A percentile compares a stretch with the other conserved stretches of the same genome.
These are phyloP conservation scores for Suzukiozyma palmioleophila DNA, from an alignment of 1,139 yeast genomes.

Conservation along the genomic window DNA sequence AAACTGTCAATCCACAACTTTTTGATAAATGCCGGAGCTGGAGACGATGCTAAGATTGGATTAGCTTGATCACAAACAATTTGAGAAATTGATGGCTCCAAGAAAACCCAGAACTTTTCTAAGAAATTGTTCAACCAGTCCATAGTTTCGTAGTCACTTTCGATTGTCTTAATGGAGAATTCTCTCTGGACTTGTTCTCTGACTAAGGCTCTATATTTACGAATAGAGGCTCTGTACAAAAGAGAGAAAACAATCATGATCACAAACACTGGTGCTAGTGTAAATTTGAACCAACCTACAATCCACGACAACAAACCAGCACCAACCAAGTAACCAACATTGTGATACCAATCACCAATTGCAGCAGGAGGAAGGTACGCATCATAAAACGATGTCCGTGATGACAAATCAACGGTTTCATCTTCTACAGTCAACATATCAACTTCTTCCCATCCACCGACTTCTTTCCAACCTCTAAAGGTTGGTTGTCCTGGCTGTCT, in stretches of 20 bases:
- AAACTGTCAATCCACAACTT: conserved; percentile 81
- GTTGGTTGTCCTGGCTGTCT: conserved; percentile 60
- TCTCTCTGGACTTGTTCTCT: conserved; percentile 86
- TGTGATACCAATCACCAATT: conserved; percentile 96
- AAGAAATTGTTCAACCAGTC: conserved; percentile 90
- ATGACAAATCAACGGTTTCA: conserved; percentile 61
- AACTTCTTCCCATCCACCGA: conserved; percentile 76
- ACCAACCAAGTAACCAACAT: conserved; percentile 60
- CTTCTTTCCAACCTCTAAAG: conserved; percentile 90
- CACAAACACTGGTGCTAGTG: conserved; percentile 76
- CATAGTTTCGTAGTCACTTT: conserved; percentile 85
- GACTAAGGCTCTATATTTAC: conserved; percentile 68
- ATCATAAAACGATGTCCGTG: conserved; percentile 67
- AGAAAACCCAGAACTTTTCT: conserved; percentile 84
- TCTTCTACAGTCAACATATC: conserved; percentile 65
- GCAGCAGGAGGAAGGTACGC: conserved; percentile 63
- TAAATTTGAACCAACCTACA: conserved; percentile 71
- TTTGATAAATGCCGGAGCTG: conserved; percentile 81
- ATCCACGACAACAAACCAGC: conserved; percentile 74
- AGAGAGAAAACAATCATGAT: conserved; percentile 57
- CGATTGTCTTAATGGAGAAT: conserved; percentile 72
- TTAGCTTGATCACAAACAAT: conserved; percentile 83
- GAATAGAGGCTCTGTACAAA: conserved; percentile 77
- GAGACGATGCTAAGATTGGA: conserved; percentile 69
- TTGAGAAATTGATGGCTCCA: conserved; percentile 88